Conservation (phyloP, 768 basidiomycete genomes). For the Guyanaporus albipodus region DNA sequence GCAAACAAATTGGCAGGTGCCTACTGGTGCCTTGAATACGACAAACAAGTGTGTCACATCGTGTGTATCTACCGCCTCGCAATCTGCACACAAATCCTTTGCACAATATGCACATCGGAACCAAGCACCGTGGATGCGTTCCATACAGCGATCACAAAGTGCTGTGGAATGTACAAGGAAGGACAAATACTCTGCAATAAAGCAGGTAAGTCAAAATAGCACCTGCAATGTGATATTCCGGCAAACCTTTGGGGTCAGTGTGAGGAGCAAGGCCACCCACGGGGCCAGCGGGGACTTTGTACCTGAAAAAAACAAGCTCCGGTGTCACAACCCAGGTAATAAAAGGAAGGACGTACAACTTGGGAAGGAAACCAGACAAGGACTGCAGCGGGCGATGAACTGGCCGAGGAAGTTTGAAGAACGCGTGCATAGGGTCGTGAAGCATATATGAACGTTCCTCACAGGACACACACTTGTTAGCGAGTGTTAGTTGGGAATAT, state of each 20-base stretch:
- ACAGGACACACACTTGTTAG: constrained; percentile 68
- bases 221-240: background rate
- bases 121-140: constrained; percentile 82
- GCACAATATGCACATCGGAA: constrained; percentile 86
- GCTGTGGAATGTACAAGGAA: constrained; percentile 60
- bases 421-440: constrained; percentile 83
- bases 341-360: constrained; percentile 45
- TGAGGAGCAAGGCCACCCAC: constrained; percentile 34
- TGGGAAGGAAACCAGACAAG: constrained; percentile 59
- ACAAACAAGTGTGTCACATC: constrained; percentile 80
- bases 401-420: constrained; percentile 82
- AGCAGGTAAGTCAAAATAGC: background rate
- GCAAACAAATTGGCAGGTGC: constrained; percentile 16
- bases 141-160: constrained; percentile 85
- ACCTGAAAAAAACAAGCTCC: constrained; percentile 42
- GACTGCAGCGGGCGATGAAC: constrained; percentile 60
- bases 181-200: constrained; percentile 53
- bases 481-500: background rate
- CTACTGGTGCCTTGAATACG: constrained; percentile 79
- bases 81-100: constrained; percentile 82
- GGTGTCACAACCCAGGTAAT: background rate
- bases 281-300: constrained; percentile 60
- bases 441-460: constrained; percentile 72
- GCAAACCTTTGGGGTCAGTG: constrained; percentile 54
- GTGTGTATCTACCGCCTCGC: constrained; percentile 79